A percentile compares a stretch with the other conserved stretches of the same genome.
phyloP scores from a whole-genome alignment of 169 alveolate species.

The Cryptosporidium sp. region DNA sequence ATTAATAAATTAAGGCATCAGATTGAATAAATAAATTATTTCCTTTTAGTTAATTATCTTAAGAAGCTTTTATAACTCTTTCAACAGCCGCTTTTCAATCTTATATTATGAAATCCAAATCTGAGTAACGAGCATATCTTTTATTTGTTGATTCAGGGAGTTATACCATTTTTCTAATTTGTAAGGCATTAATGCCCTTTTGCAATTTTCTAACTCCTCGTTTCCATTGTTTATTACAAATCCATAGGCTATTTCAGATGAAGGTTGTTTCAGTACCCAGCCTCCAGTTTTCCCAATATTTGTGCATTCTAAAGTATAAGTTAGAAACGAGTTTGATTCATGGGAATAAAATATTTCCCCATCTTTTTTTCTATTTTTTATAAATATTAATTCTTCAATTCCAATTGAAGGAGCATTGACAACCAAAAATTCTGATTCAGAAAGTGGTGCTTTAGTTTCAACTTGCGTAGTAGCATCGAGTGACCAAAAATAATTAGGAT shows the following conservation, averaged over 20 bases:
- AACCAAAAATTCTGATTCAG: slow-evolving; percentile 25
- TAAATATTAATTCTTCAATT: slow-evolving; percentile 30
- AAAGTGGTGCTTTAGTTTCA: slow-evolving; percentile 23
- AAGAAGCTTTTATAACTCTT: not conserved
- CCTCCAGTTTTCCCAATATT: slow-evolving; percentile 28
- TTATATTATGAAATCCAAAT: slow-evolving; percentile 43
- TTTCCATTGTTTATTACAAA: not conserved
- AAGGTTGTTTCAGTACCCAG: slow-evolving; percentile 49
- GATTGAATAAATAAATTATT: not conserved
- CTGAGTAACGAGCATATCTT: slow-evolving; percentile 47
- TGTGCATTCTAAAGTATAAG: slow-evolving; percentile 7
- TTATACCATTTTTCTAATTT: slow-evolving; percentile 39
- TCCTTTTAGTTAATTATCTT: too few relatives aligned
- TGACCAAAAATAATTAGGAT: slow-evolving; percentile 62
- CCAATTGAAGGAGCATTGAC: slow-evolving; percentile 64
- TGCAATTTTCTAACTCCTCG: not conserved
- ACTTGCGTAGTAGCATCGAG: slow-evolving; percentile 23
- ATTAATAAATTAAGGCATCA: not conserved
- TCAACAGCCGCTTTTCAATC: not conserved
- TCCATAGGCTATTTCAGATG: slow-evolving; percentile 41
- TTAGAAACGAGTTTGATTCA: not conserved
- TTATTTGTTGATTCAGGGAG: slow-evolving; percentile 43
- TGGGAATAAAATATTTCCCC: slow-evolving; percentile 25
- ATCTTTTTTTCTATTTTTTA: slow-evolving; percentile 4
- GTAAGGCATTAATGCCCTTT: not conserved